These are phyloP conservation scores for Leucocoprinus birnbaumii DNA, from an alignment of 768 basidiomycete genomes.

Conservation along the genomic window DNA sequence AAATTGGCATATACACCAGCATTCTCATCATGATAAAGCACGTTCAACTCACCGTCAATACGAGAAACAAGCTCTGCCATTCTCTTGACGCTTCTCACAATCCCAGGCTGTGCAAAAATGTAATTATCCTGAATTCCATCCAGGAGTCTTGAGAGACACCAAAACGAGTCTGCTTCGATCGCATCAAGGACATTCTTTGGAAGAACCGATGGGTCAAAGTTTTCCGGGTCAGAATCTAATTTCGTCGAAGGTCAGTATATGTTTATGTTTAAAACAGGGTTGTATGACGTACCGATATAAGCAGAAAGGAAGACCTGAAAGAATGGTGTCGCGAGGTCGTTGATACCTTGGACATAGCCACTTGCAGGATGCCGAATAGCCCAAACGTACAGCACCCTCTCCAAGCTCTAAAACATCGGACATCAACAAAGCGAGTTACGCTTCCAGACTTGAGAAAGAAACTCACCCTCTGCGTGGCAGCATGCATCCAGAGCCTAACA, in stretches of 20 bases:
- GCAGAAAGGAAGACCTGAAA: conserved; percentile 95
- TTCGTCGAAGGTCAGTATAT: conserved; percentile 7
- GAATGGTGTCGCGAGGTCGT: conserved; percentile 96
- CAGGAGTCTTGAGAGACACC: conserved; percentile 93
- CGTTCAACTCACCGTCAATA: conserved; percentile 63
- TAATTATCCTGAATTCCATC: conserved; percentile 99
- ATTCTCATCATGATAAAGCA: background rate
- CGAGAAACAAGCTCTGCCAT: conserved; percentile 93
- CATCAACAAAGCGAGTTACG: conserved; percentile 14
- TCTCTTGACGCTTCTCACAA: conserved; percentile 87
- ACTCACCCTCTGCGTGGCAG: conserved; percentile 81
- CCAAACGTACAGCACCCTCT: conserved; percentile 97
- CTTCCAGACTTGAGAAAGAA: background rate
- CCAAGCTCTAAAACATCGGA: conserved; percentile 62
- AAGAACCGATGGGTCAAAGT: conserved; percentile 77
- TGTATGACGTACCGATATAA: conserved; percentile 72
- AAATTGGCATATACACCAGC: background rate
- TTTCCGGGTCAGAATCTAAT: conserved; percentile 87
- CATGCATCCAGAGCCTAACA: conserved; percentile 87
- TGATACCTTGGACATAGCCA: conserved; percentile 99
- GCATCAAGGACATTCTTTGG: conserved; percentile 73
- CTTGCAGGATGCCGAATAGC: conserved; percentile 98
- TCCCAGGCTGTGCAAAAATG: conserved; percentile 94
- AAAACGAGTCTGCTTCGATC: conserved; percentile 96
- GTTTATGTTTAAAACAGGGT: background rate